Evolutionary conservation across 768 basidiomycete species (phyloP).

Genomic region (Thelephora ganbajun): DNA sequence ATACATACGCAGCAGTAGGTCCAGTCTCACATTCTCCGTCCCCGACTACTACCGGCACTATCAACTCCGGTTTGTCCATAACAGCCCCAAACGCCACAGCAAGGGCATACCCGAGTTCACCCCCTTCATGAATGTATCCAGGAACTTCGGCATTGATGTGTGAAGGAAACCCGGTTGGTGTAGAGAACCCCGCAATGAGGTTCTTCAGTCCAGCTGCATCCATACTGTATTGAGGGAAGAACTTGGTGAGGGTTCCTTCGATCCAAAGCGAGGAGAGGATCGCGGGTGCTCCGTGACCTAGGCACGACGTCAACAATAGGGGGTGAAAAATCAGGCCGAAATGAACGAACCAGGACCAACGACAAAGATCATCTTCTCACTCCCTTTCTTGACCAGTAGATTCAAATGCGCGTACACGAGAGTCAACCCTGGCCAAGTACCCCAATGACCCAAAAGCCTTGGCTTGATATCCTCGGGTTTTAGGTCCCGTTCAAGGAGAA

Average conservation of each 20-base stretch:
- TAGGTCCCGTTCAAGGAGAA: slow-evolving; percentile 46
- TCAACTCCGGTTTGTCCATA: slow-evolving; percentile 83
- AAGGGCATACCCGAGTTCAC: slow-evolving; percentile 82
- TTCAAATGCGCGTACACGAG: slow-evolving; percentile 55
- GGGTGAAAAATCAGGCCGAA: slow-evolving; percentile 1
- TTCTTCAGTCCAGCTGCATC: slow-evolving; percentile 44
- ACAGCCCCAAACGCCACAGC: slow-evolving; percentile 77
- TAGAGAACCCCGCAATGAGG: slow-evolving; percentile 64
- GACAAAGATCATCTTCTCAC: slow-evolving; percentile 23
- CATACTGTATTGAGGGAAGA: slow-evolving; percentile 44
- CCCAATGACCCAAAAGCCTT: slow-evolving; percentile 75
- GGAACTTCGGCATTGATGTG: slow-evolving; percentile 78
- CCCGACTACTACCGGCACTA: slow-evolving; percentile 72
- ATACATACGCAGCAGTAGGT: slow-evolving; percentile 45
- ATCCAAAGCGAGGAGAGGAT: slow-evolving; percentile 80
- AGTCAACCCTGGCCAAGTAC: slow-evolving; percentile 66
- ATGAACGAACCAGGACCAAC: slow-evolving; percentile 21
- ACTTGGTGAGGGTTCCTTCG: slow-evolving; percentile 57
- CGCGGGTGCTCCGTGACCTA: slow-evolving; percentile 81
- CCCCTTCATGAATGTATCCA: slow-evolving; percentile 88
- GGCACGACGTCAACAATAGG: slow-evolving; percentile 44
- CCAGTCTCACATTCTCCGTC: slow-evolving; percentile 82
- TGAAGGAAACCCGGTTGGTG: slow-evolving; percentile 75
- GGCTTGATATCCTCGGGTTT: slow-evolving; percentile 66
- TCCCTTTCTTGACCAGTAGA: slow-evolving; percentile 21